These are phyloP conservation scores for Meira miltonrushii DNA, from an alignment of 1,284 basidiomycete genomes.

Conservation along the genomic window DNA sequence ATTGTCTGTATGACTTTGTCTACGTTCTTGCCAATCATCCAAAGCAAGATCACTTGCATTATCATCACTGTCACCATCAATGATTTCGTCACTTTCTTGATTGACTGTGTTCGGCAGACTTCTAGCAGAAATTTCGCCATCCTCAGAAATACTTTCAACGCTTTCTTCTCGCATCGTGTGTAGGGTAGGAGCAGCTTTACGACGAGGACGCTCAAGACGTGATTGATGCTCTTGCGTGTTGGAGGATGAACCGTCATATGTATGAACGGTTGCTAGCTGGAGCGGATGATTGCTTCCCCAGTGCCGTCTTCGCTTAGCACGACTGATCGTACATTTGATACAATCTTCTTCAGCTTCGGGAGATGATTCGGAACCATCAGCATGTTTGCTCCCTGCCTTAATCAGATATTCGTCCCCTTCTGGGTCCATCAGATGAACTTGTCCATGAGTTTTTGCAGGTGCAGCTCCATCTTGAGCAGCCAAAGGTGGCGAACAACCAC, in stretches of 20 bases:
- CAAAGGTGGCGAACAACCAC: slow-evolving; percentile 17
- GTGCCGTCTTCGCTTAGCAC: slow-evolving; percentile 16
- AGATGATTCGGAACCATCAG: background rate
- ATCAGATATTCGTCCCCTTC: slow-evolving; percentile 9
- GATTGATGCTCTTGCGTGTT: background rate
- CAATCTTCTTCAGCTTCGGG: background rate
- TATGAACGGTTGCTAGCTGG: background rate
- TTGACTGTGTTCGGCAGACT: too few relatives aligned
- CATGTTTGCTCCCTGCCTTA: too few relatives aligned
- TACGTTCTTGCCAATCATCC: too few relatives aligned
- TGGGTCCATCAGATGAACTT: slow-evolving; percentile 13
- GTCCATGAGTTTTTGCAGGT: slow-evolving; percentile 4
- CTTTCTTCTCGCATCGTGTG: background rate
- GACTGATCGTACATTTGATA: background rate
- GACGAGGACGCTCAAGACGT: background rate
- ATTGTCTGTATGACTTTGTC: too few relatives aligned
- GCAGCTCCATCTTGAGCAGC: slow-evolving; percentile 1
- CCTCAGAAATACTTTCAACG: background rate
- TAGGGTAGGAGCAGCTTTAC: background rate
- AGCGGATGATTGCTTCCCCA: slow-evolving; percentile 30
- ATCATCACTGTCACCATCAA: too few relatives aligned
- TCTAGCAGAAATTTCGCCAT: too few relatives aligned
- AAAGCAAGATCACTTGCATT: too few relatives aligned
- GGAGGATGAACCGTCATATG: background rate
- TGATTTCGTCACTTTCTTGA: too few relatives aligned